Evolutionary conservation across 2,329 filamentous ascomycete species (phyloP), one percentile per base, ranked within the genome.

Genomic region (Didymella segeticola): DNA sequence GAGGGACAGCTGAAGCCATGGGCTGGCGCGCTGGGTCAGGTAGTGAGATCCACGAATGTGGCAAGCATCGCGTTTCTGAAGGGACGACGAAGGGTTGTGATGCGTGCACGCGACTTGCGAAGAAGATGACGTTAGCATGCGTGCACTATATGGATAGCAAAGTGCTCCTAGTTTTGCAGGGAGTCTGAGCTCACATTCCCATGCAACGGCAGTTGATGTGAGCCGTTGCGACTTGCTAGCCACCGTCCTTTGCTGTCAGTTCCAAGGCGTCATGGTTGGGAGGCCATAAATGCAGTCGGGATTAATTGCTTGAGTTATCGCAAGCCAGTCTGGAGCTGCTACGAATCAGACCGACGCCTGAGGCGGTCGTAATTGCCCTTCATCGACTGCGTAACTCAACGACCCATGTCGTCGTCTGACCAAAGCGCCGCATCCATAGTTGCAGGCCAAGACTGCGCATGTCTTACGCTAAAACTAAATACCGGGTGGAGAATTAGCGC

Each of bases 401-500:
- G 19, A 39, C 51, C 43, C 38, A 45, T 39, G 39, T 45, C 31
- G 45, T 48, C 33, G 38, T 45, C 30, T 48, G 45, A 49, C 26
- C 45, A 49, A 31, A 41, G 51, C 46, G 39, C 26, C 45, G 43
- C 38, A 47, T 38, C 17, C 6, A 8, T 53, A 37, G 36, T 41
- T 26, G 31, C 38, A 31, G 36, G 51, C 45, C 17, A 54, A 41
- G n/a, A 47, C 15, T 46, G 31, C 31, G 31, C n/a, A 19, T 17
- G 25, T 22, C 26, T 27, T 33, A 29, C 23, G 26, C 51, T 54
- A 39, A 39, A 29, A 33, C 26, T 34, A 31, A 37, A 27, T 23
- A 10, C 43, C 23, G 31, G 15, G 45, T 39, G 51, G 45, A 48
- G 45, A 45, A 39, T 39, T 54, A 54, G 45, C 34, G 51, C 23